A percentile compares a stretch with the other conserved stretches of the same genome.
Conservation (phyloP, 148 eudicot species). For the Chenopodium album region DNA sequence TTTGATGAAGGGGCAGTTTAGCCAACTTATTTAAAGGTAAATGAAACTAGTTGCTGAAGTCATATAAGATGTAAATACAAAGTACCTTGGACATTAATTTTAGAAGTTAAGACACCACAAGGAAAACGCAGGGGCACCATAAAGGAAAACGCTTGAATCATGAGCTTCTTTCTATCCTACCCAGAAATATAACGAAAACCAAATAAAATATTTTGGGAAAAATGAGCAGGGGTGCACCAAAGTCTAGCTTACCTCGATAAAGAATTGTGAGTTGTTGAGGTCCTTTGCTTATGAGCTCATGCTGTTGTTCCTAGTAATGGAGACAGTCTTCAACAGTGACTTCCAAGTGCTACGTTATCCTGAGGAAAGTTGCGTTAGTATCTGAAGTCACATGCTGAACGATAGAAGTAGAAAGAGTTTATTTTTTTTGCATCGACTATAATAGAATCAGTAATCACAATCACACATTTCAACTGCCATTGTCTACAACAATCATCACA, state of each 20-base stretch:
- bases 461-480: neutral
- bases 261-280: neutral
- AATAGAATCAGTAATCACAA: neutral
- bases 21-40: neutral
- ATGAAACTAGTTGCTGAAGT: neutral
- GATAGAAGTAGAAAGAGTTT: neutral
- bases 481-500: constrained; percentile 6
- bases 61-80: neutral
- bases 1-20: neutral
- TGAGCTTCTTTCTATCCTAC: neutral
- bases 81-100: constrained; percentile 2
- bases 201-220: neutral
- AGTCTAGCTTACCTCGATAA: neutral
- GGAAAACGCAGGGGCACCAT: neutral
- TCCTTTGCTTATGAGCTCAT: constrained; percentile 3
- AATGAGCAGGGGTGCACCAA: neutral
- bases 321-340: neutral
- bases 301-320: neutral
- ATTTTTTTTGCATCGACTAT: neutral
- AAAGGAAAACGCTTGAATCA: neutral
- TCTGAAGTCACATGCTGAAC: neutral
- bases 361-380: neutral
- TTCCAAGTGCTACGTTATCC: neutral
- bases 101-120: neutral
- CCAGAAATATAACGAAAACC: neutral